A percentile compares a stretch with the other conserved stretches of the same genome.
Conservation (phyloP, 2,329 filamentous ascomycete species). For the Ascochyta koolunga region DNA sequence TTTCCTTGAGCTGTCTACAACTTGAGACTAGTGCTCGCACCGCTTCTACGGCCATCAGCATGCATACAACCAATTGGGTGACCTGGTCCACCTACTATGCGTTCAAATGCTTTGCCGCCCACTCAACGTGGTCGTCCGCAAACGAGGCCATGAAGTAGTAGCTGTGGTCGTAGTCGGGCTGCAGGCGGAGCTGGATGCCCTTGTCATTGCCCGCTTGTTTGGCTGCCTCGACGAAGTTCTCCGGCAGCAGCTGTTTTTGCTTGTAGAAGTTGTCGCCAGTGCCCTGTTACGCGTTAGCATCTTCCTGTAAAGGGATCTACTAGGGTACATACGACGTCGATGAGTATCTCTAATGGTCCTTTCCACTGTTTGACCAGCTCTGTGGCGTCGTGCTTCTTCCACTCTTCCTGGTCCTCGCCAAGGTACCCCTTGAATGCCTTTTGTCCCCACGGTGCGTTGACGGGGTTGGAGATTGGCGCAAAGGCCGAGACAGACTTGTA, state of each 20-base stretch:
- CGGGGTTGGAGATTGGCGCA: constrained; percentile 87
- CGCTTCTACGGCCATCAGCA: constrained; percentile 46
- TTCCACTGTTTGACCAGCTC: constrained; percentile 83
- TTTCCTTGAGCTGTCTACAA: constrained; percentile 21
- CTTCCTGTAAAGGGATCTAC: neutral
- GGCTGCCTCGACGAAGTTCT: constrained; percentile 85
- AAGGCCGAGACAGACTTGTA: constrained; percentile 91
- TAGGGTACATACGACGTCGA: constrained; percentile 76
- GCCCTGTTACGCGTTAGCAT: constrained; percentile 61
- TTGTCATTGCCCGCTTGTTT: constrained; percentile 73
- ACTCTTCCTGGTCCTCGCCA: constrained; percentile 73
- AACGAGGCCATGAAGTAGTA: constrained; percentile 97
- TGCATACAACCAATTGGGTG: neutral
- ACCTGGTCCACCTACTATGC: constrained; percentile 52
- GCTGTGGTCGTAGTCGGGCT: constrained; percentile 92
- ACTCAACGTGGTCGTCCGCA: constrained; percentile 85
- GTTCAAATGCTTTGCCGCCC: constrained; percentile 84
- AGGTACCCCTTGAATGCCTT: constrained; percentile 96
- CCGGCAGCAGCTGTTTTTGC: constrained; percentile 86
- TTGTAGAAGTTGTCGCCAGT: constrained; percentile 98
- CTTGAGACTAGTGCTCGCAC: constrained; percentile 30
- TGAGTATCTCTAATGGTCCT: constrained; percentile 74
- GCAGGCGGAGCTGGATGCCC: constrained; percentile 80
- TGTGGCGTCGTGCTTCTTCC: constrained; percentile 90
- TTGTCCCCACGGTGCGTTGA: constrained; percentile 87